These are phyloP conservation scores for Saraca asoca DNA, from an alignment of 331 rosid species.

Conservation along the genomic window DNA sequence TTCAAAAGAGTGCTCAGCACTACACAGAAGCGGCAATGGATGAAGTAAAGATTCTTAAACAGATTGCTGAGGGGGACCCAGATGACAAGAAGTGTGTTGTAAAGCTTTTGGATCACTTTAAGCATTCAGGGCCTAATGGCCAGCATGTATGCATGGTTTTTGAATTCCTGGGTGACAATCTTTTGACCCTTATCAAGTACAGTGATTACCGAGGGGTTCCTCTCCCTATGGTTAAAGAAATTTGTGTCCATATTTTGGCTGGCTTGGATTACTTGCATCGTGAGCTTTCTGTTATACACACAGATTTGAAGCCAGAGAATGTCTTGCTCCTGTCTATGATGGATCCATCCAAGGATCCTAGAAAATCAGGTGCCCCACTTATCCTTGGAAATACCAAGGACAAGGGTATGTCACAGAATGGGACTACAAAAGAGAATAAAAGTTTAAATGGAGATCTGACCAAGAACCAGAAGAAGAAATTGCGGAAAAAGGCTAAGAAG, in stretches of 20 bases:
- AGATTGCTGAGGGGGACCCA: constrained; percentile 77
- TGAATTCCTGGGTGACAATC: constrained; percentile 86
- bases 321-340: constrained; percentile 71
- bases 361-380: constrained; percentile 63
- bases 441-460: constrained; percentile 61
- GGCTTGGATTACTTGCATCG: constrained; percentile 84
- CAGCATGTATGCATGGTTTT: constrained; percentile 84
- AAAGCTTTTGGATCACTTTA: constrained; percentile 85
- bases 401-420: constrained; percentile 44
- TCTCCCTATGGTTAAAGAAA: constrained; percentile 68
- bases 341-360: constrained; percentile 76
- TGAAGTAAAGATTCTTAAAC: constrained; percentile 80
- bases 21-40: constrained; percentile 91
- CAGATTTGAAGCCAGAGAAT: constrained; percentile 89
- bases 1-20: constrained; percentile 84
- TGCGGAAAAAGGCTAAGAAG: constrained; percentile 69
- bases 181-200: constrained; percentile 75
- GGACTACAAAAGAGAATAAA: constrained; percentile 41
- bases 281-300: constrained; percentile 76
- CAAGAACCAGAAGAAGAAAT: constrained; percentile 72
- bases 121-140: constrained; percentile 89
- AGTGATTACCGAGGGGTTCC: constrained; percentile 72
- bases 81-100: constrained; percentile 79
- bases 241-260: constrained; percentile 69
- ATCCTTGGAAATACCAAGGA: constrained; percentile 49